Percentiles rank a stretch among this genome's conserved stretches.
Evolutionary conservation across 2,329 filamentous ascomycete genomes (phyloP).

Genomic region (Moelleriella libera): DNA sequence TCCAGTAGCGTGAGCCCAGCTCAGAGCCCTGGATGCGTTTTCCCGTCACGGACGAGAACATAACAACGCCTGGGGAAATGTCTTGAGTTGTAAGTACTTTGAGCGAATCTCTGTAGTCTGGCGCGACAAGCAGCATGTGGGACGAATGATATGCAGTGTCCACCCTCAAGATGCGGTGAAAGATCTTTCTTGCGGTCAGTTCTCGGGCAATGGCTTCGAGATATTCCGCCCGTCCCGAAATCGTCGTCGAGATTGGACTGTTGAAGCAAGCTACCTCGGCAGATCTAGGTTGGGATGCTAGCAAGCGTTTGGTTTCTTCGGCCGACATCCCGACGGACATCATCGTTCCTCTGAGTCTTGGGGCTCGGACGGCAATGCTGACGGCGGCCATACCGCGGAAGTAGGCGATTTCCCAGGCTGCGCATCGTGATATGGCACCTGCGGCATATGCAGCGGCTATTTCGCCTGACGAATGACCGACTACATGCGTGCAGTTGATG

Average conservation of each 20-base stretch:
- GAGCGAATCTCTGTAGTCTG: constrained; percentile 19
- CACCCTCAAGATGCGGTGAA: constrained; percentile 21
- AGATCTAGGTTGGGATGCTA: constrained; percentile 8
- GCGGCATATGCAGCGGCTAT: constrained; percentile 29
- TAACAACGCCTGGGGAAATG: constrained; percentile 10
- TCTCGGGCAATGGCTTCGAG: constrained; percentile 17
- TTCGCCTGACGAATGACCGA: constrained; percentile 33
- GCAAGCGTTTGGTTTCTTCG: constrained; percentile 12
- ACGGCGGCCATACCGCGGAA: constrained; percentile 22
- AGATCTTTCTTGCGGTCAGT: constrained; percentile 16
- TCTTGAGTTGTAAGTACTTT: constrained; percentile 7
- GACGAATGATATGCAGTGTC: constrained; percentile 28
- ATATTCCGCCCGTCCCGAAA: constrained; percentile 23
- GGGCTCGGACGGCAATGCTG: constrained; percentile 11
- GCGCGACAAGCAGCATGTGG: constrained; percentile 24
- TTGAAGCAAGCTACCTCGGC: constrained; percentile 29
- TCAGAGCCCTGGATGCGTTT: constrained; percentile 8
- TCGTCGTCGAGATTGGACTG: constrained; percentile 26
- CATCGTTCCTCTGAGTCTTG: constrained; percentile 23
- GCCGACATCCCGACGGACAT: constrained; percentile 22
- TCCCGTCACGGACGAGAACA: constrained; percentile 28
- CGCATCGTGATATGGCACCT: constrained; percentile 18
- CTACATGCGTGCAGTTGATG: constrained; percentile 17
- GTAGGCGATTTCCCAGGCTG: constrained; percentile 27
- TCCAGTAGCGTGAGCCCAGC: constrained; percentile 28